phyloP scores from a whole-genome alignment of 208 protist genomes.

The Zelonia costaricensis region DNA sequence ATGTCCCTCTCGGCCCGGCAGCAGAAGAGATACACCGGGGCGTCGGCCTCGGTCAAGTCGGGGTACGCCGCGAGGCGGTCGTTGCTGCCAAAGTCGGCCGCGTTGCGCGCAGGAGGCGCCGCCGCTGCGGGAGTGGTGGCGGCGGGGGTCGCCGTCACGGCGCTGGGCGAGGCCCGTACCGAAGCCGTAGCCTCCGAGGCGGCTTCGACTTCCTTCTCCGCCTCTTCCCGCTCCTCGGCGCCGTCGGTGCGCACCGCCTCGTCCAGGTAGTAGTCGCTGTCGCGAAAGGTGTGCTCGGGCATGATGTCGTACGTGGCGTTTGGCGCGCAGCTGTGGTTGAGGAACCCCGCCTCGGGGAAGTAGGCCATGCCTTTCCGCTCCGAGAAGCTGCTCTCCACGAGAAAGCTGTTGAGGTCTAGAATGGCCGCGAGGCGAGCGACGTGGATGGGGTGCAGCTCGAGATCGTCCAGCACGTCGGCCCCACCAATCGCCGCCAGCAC shows the following conservation, averaged over 20 bases:
- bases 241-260: constrained; percentile 19
- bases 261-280: constrained; percentile 81
- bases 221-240: constrained; percentile 1
- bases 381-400: constrained; percentile 81
- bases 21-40: constrained; percentile 86
- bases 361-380: constrained; percentile 90
- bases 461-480: constrained; percentile 42
- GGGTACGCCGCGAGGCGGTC: constrained; percentile 19
- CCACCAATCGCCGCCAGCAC: constrained; percentile 78
- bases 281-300: constrained; percentile 71
- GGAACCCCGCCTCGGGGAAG: constrained; percentile 86
- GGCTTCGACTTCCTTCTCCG: neutral
- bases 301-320: constrained; percentile 88
- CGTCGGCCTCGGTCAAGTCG: constrained; percentile 43
- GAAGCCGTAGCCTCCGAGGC: neutral
- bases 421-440: constrained; percentile 83
- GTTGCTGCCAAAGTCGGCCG: constrained; percentile 18
- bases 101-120: constrained; percentile 31
- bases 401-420: constrained; percentile 87
- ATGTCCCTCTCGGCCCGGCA: constrained; percentile 81
- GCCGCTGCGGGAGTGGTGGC: no score
- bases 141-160: no score
- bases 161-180: neutral
- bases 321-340: constrained; percentile 88
- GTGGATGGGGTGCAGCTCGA: constrained; percentile 85